phyloP scores from a whole-genome alignment of 2,329 filamentous ascomycete species.

The Colletotrichum sp. region DNA sequence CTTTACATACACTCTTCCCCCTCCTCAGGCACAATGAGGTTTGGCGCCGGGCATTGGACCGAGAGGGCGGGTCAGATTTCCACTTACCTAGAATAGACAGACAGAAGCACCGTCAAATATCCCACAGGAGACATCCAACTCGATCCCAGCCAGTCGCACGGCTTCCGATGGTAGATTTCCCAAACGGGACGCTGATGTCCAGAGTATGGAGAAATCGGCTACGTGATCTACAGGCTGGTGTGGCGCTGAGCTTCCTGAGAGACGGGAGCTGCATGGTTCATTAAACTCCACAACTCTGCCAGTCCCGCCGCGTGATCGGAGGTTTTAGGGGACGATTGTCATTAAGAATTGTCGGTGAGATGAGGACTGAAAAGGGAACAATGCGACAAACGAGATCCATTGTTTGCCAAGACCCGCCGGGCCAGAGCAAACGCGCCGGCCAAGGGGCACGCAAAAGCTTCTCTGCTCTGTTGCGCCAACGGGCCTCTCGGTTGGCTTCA shows the following conservation, averaged over 20 bases:
- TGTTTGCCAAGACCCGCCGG: neutral
- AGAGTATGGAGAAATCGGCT: neutral
- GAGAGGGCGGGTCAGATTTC: neutral
- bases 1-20: neutral
- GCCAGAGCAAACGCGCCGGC: neutral
- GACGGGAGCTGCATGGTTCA: neutral
- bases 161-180: neutral
- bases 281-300: neutral
- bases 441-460: neutral
- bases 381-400: neutral
- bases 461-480: neutral
- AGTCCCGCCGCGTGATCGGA: neutral
- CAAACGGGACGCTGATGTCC: neutral
- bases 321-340: neutral
- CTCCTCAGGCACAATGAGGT: neutral
- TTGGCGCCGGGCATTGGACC: neutral
- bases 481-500: neutral
- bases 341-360: neutral
- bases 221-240: conserved; percentile 2
- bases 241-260: neutral
- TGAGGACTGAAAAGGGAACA: neutral
- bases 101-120: neutral
- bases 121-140: neutral
- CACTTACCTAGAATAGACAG: conserved; percentile 1
- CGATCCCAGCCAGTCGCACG: neutral